Evolutionary conservation across 371 early-diverging fungal species (phyloP), one percentile per base, ranked within the genome.

Genomic region (Mortierella sp.): DNA sequence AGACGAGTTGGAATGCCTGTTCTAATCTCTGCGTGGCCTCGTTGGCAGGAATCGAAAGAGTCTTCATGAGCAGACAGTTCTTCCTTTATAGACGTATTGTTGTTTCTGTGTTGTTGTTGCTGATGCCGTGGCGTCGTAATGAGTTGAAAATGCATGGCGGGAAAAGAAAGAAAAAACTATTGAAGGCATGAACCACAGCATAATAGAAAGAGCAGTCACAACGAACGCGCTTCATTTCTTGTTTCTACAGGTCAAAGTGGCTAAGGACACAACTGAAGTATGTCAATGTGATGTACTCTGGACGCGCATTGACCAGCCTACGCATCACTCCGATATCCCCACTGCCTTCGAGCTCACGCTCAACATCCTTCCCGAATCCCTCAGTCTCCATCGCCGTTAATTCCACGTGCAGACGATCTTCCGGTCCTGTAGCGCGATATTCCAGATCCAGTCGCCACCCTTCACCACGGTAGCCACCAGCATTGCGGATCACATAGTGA

Each of bases 401-500:
- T 74, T 91, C 91, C 27, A 89, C 83, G 7, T 90, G 88, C 48
- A 92, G 79, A 80, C 89, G 90, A 10, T 90, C 90, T 8, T 90
- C 83, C 27, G 58, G 48, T 32, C 80, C 74, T 0, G 56, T 43
- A 0, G 82, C 86, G 8, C 89, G 83, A 16, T 91, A 87, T 54
- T 85, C 81, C 32, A 91, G 78, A 54, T 91, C 89, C 27, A 92
- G 72, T 2, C 88, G 89, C 94, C 93, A 94, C 0, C 90, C 89
- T 70, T 92, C 90, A 55, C 90, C 89, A 4, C 88, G 88, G 82
- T 92, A 91, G 2, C 95, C 95, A 12, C 91, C 93, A 4, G 92
- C 94, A 77, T 93, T 90, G 18, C 94, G 92, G 32, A 95, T 88
- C 51, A 90, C 90, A 85, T 94, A 93, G 70, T 89, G 92, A 7